Conservation (phyloP, 2,329 filamentous ascomycete genomes). For the Ascochyta viciae-villosae region DNA sequence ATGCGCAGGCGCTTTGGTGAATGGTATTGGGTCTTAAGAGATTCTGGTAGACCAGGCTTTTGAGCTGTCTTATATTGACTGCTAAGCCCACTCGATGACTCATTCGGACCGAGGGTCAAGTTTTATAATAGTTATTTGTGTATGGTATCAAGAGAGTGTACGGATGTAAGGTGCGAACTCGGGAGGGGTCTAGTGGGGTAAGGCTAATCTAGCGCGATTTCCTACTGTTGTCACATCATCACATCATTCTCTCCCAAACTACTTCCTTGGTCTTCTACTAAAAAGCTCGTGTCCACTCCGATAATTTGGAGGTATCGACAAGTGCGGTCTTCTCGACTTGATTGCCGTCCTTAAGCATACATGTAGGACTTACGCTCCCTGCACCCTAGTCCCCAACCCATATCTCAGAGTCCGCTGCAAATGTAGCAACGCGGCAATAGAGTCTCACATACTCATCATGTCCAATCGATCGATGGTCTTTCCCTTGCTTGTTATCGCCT, state of each 20-base stretch:
- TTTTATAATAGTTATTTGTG: background rate
- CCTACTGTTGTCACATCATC: slow-evolving; percentile 4
- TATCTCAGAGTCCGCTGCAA: too few species aligned
- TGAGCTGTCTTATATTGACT: background rate
- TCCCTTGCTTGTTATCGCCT: too few species aligned
- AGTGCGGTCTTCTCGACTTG: too few species aligned
- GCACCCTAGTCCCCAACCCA: too few species aligned
- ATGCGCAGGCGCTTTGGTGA: background rate
- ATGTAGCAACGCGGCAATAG: too few species aligned
- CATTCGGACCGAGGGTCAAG: background rate
- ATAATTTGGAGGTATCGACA: too few species aligned
- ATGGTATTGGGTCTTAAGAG: background rate
- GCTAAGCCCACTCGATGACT: background rate
- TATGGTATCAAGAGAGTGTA: background rate
- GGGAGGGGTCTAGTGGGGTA: slow-evolving; percentile 6
- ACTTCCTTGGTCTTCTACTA: background rate
- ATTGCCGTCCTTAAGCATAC: too few species aligned
- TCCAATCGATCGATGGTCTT: too few species aligned
- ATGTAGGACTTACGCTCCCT: too few species aligned
- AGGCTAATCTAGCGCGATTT: slow-evolving; percentile 7
- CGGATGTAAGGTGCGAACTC: slow-evolving; percentile 2
- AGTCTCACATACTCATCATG: too few species aligned
- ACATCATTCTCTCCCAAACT: slow-evolving; percentile 11
- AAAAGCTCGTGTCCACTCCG: too few species aligned
- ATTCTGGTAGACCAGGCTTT: background rate